phyloP scores from a whole-genome alignment of 768 basidiomycete genomes.

The Suillus subluteus region DNA sequence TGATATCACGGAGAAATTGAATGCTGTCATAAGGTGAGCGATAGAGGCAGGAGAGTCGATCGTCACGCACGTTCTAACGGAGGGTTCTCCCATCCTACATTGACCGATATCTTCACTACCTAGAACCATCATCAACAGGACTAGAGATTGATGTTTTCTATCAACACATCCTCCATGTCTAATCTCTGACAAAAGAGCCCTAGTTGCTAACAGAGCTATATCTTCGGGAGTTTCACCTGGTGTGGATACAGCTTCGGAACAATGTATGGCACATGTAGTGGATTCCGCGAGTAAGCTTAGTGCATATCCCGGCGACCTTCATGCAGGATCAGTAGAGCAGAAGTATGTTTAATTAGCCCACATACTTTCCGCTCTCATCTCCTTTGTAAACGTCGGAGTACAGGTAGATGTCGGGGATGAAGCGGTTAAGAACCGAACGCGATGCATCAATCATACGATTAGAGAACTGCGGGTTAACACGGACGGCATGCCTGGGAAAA shows the following conservation, averaged over 20 bases:
- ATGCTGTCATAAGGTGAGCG: constrained; percentile 54
- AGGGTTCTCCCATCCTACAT: constrained; percentile 84
- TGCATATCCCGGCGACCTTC: constrained; percentile 94
- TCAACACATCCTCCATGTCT: constrained; percentile 88
- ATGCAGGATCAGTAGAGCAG: constrained; percentile 3
- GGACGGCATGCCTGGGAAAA: constrained; percentile 80
- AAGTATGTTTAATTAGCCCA: constrained; percentile 13
- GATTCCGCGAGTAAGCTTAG: constrained; percentile 90
- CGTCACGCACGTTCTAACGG: constrained; percentile 69
- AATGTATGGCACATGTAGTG: constrained; percentile 87
- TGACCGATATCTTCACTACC: constrained; percentile 97
- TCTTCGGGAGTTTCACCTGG: constrained; percentile 92
- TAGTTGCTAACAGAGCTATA: constrained; percentile 80
- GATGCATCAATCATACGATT: constrained; percentile 97
- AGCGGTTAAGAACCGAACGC: constrained; percentile 90
- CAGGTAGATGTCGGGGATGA: constrained; percentile 97
- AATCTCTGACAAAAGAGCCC: constrained; percentile 79
- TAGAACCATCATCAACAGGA: constrained; percentile 90
- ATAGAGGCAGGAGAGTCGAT: background rate
- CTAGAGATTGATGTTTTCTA: constrained; percentile 82
- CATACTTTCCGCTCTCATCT: constrained; percentile 95
- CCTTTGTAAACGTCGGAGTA: constrained; percentile 99
- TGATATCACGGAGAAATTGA: constrained; percentile 86
- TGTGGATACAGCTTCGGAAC: constrained; percentile 82
- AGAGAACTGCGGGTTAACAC: constrained; percentile 96